Conservation (phyloP, 2,329 filamentous ascomycete genomes). For the Penicillium crustosum region DNA sequence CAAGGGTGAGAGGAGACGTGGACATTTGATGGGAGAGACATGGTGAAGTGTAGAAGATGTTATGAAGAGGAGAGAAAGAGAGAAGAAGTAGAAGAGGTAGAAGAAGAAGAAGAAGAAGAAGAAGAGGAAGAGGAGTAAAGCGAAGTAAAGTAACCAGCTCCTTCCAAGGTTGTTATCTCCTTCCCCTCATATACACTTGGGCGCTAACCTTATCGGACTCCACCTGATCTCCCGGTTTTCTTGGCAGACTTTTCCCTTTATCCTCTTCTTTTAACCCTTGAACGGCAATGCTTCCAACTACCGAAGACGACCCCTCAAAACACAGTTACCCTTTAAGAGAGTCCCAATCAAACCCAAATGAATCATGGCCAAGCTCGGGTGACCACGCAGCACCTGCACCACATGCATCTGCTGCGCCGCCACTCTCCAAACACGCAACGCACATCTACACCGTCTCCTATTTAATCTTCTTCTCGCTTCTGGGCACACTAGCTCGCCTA, state of each 20-base stretch:
- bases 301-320: neutral
- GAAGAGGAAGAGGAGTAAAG: neutral
- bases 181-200: slow-evolving; percentile 7
- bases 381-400: slow-evolving; percentile 16
- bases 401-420: slow-evolving; percentile 9
- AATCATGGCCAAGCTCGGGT: slow-evolving; percentile 12
- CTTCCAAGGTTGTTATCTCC: slow-evolving; percentile 17
- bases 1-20: slow-evolving; percentile 86
- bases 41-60: slow-evolving; percentile 16
- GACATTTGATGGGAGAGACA: slow-evolving; percentile 54
- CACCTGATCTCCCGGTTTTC: slow-evolving; percentile 6
- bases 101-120: slow-evolving; percentile 2
- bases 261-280: neutral
- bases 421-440: slow-evolving; percentile 54
- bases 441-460: slow-evolving; percentile 74
- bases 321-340: neutral
- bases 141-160: neutral
- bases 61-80: neutral
- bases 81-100: slow-evolving; percentile 2
- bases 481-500: slow-evolving; percentile 79
- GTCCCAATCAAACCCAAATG: neutral
- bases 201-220: slow-evolving; percentile 6
- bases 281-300: neutral
- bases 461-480: slow-evolving; percentile 78
- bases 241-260: slow-evolving; percentile 6